Percentiles rank a stretch among this genome's conserved stretches.
phyloP scores from a whole-genome alignment of 2,329 filamentous ascomycete genomes.

The Ceratocystiopsis brevicomis region DNA sequence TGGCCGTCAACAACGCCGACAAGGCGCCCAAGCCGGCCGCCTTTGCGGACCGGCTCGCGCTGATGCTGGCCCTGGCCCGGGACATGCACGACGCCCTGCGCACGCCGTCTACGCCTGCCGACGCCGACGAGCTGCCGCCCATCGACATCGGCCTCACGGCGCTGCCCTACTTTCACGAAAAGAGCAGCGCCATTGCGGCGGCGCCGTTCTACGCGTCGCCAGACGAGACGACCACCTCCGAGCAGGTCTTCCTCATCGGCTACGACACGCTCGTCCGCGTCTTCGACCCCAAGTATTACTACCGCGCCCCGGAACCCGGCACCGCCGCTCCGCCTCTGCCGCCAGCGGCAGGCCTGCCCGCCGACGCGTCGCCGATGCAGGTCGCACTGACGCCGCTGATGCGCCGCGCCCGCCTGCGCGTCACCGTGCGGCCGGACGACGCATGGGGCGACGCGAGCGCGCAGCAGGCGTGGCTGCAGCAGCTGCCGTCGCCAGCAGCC shows the following conservation, averaged over 20 bases:
- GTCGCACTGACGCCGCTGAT: slow-evolving; percentile 45
- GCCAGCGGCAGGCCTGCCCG: not conserved
- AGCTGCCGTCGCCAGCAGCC: too few relatives aligned
- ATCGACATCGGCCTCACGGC: slow-evolving; percentile 54
- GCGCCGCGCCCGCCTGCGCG: slow-evolving; percentile 36
- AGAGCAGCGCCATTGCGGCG: slow-evolving; percentile 38
- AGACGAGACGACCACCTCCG: slow-evolving; percentile 9
- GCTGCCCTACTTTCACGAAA: slow-evolving; percentile 56
- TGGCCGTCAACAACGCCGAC: slow-evolving; percentile 47
- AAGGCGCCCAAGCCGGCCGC: slow-evolving; percentile 47
- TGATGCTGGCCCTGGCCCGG: slow-evolving; percentile 52
- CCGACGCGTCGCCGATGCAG: slow-evolving; percentile 23
- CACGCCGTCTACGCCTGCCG: too few relatives aligned
- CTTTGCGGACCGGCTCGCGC: slow-evolving; percentile 46
- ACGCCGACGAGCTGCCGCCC: slow-evolving; percentile 8
- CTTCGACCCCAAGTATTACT: slow-evolving; percentile 60
- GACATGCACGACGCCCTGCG: slow-evolving; percentile 25
- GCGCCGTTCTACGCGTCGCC: slow-evolving; percentile 21
- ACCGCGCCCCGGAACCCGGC: slow-evolving; percentile 15
- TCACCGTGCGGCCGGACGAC: slow-evolving; percentile 43
- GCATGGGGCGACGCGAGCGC: slow-evolving; percentile 37
- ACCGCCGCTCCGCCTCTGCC: slow-evolving; percentile 7
- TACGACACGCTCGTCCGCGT: slow-evolving; percentile 61
- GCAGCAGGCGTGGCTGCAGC: slow-evolving; percentile 33
- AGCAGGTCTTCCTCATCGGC: slow-evolving; percentile 52